These are phyloP conservation scores for Oryza australiensis DNA, from an alignment of 176 grass and related monocot species.

Conservation along the genomic window DNA sequence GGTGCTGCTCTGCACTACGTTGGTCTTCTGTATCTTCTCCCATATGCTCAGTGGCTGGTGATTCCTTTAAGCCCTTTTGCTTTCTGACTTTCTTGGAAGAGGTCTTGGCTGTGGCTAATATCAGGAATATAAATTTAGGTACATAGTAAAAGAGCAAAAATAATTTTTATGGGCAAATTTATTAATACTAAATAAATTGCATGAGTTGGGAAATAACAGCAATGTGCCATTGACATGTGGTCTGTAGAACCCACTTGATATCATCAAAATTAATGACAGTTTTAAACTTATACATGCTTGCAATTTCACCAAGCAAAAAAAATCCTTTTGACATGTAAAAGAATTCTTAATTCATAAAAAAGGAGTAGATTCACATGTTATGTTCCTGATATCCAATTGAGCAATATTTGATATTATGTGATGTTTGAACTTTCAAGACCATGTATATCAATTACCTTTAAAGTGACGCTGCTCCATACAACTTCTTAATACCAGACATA, in stretches of 20 bases:
- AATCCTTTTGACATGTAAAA: background rate
- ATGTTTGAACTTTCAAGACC: background rate
- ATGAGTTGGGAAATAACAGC: background rate
- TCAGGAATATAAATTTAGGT: slow-evolving; percentile 25
- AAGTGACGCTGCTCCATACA: slow-evolving; percentile 13
- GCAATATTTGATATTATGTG: slow-evolving; percentile 1
- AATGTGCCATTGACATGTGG: background rate
- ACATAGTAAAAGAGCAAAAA: background rate
- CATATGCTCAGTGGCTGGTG: background rate
- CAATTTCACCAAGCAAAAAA: background rate
- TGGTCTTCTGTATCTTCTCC: background rate
- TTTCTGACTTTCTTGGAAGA: slow-evolving; percentile 44
- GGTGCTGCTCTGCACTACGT: slow-evolving; percentile 21
- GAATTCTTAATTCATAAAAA: background rate
- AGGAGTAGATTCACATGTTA: background rate
- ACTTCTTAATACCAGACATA: slow-evolving; percentile 22
- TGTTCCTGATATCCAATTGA: slow-evolving; percentile 15
- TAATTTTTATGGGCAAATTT: background rate
- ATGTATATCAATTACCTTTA: background rate
- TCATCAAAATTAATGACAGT: background rate
- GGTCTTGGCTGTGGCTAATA: slow-evolving; percentile 20
- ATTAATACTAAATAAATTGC: background rate
- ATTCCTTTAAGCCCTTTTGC: slow-evolving; percentile 26
- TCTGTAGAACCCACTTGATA: background rate
- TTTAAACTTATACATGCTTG: background rate